These are phyloP conservation scores for Barbarea vulgaris DNA, from an alignment of 345 rosid genomes.

Conservation along the genomic window DNA sequence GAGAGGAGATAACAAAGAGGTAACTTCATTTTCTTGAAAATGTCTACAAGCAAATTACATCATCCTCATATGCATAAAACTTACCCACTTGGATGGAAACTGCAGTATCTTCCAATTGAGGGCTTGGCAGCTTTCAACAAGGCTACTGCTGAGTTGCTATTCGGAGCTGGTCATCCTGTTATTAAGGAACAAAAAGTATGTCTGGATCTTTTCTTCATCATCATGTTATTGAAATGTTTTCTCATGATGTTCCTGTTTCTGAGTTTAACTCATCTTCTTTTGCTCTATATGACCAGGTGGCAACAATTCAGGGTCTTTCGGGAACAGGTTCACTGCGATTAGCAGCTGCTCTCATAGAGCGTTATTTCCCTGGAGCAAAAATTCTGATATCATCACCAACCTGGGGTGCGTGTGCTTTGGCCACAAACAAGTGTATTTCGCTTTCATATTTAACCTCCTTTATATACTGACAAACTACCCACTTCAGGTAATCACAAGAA, in stretches of 20 bases:
- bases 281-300: constrained; percentile 57
- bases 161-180: constrained; percentile 80
- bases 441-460: not conserved
- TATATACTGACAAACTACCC: constrained; percentile 3
- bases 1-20: constrained; percentile 96
- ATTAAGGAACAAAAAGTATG: constrained; percentile 74
- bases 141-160: constrained; percentile 84
- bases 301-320: constrained; percentile 97
- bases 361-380: constrained; percentile 91
- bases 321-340: constrained; percentile 95
- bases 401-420: constrained; percentile 61
- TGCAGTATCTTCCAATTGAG: constrained; percentile 97
- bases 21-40: constrained; percentile 38
- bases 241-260: not conserved
- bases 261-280: constrained; percentile 4
- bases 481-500: constrained; percentile 93
- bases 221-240: not conserved
- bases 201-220: constrained; percentile 16
- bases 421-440: not conserved
- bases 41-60: not conserved
- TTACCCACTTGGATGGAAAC: constrained; percentile 21
- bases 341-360: constrained; percentile 91
- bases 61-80: not conserved
- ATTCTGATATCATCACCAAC: constrained; percentile 90
- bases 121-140: constrained; percentile 95